Base-by-base conservation (phyloP, 2,329 filamentous ascomycete species). In the Aspergillus melleus region DNA sequence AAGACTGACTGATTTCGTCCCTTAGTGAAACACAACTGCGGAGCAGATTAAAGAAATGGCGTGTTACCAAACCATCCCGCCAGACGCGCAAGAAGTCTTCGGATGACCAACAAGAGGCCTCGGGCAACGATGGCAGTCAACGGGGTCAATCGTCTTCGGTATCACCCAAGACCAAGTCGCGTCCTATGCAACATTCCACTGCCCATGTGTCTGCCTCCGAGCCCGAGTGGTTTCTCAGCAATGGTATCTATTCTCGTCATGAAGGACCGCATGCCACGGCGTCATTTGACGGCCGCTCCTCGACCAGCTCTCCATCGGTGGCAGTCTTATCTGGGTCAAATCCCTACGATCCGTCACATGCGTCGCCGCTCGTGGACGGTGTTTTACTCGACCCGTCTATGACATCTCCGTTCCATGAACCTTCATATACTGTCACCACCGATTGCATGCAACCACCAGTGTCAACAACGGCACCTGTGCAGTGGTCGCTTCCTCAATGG, bases 21-120 rank as follows among this genome's bases (percentile, higher is more conserved):
- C 42, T 58, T 10, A 79, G 77, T 67, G 77, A 79, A 66, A 79
- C 76, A n/a, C 77, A 79, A 65, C 62, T 78, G 58, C 75, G 77
- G 57, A 79, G 77, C 60, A 71, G 75, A 56, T 61, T 79, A 51
- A 79, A 79, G 73, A 79, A 78, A 69, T 79, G 77, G 77, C 70
- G 77, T 20, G 76, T 79, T 44, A 79, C 75, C 58, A 79, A 79
- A 60, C 76, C 76, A n/a, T 78, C 76, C 24, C 76, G 76, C 16
- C 76, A 78, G 60, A 75, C 71, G 54, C 72, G 76, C 54, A 78
- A 77, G 68, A 77, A 77, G 54, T 67, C 71, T n/a, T 66, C 67
- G 8, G 66, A 69, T 51, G 51, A 55, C 39, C 63, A 63, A 54
- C 51, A 56, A 39, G 54, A 69, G 14, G 20, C 32, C 22, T 59